Base-by-base conservation (phyloP, 2,329 filamentous ascomycete species). In the Dendrostoma leiphaemia region DNA sequence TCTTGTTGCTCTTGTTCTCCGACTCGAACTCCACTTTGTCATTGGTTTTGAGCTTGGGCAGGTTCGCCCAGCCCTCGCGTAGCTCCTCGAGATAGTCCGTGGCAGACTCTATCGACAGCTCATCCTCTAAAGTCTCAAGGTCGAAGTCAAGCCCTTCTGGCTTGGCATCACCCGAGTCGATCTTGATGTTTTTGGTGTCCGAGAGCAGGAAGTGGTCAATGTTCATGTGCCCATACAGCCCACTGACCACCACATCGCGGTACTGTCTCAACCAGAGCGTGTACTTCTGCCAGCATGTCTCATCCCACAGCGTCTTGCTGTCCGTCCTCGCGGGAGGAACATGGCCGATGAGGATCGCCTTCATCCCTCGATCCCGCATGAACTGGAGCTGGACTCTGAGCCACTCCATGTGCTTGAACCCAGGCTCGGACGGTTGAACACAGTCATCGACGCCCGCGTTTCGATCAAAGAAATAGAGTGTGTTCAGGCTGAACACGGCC, bases 201-300 rank as follows among this genome's bases (percentile, higher is more conserved):
- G 96, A 90, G 15, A 99, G 74, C 65, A 97, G 82, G 71, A 99
- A 99, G 69, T 99, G 94, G 64, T 99, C 94, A 60, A 97, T 89
- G 66, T 99, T 99, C 94, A 99, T 97, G 68, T 99, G 94, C 1
- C 93, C 94, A 65, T 89, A 99, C 6, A 96, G 66, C 24, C 84
- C 85, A 12, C 83, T 85, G 19, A 92, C 80, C 19, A 99, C 80
- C 34, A 99, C 87, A 68, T 99, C 94, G 31, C 94, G 88, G 70
- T 91, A 99, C 69, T 95, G 91, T 62, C 85, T 82, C 64, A 93
- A 74, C 91, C 92, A 97, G 4, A 97, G 74, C 0, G 91, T 89
- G 71, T 96, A 99, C 68, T 96, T 97, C 69, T 97, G 93, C 92
- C 93, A 99, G 73, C 94, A 99, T 0, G 89, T 91, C 76, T 97